Evolutionary conservation across 768 basidiomycete species (phyloP), one percentile per base, ranked within the genome.

Genomic region (Psilocybe cubensis): DNA sequence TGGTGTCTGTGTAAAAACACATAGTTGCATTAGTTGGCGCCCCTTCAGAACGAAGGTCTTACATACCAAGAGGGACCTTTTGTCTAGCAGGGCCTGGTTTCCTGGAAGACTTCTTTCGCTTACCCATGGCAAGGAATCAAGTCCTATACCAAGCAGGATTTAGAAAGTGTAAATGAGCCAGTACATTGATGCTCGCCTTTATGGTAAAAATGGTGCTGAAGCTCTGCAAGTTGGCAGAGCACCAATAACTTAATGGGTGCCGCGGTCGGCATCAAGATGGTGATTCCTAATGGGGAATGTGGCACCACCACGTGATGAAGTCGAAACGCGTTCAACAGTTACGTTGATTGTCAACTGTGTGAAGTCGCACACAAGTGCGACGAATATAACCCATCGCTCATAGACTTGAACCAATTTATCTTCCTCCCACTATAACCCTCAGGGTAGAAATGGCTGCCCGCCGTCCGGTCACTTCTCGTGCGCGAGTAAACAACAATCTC

Each of bases 91-190:
- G 83, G 31, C 80, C 83, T 6, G 92, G 90, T 63, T 93, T 92
- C 68, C 89, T 84, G 18, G 92, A 86, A 0, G 93, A 91, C 72
- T 94, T 94, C 76, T 94, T 94, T 63, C 92, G 87, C 74, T 94
- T 94, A 58, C 92, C 92, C 92, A 94, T 94, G 57, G 62, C 67
- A 11, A 9, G 18, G 31, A 41, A 27, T 25, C n/a, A 41, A 20
- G 23, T 25, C n/a, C 20, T 35, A 10, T n/a, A 21, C 6, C 3
- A 18, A 11, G 28, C 10, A 14, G 23, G 24, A n/a, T n/a, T 14
- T 14, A n/a, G 17, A n/a, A 17, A 52, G 23, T 25, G 38, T 17
- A 7, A 38, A 3, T 24, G 10, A 10, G 14, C 6, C 1, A 33
- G n/a, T 20, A 20, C 20, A 21, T 45, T 21, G 42, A 49, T 33